These are phyloP conservation scores for Pichia ethanolica DNA, from an alignment of 805 yeast genomes.

Conservation along the genomic window DNA sequence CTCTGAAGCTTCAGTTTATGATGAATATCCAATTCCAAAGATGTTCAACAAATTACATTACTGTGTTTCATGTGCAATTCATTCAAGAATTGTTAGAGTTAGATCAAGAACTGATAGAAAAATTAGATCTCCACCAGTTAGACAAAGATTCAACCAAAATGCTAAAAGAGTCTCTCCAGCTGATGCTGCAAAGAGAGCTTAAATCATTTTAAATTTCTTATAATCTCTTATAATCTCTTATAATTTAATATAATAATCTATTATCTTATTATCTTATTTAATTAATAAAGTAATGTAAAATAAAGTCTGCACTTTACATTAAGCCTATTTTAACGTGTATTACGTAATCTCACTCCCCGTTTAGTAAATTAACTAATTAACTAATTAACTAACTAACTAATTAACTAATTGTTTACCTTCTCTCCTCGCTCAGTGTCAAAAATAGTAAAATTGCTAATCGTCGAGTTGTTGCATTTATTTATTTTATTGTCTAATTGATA, in stretches of 20 bases:
- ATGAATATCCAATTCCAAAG: slow-evolving; percentile 99
- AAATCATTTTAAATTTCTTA: slow-evolving; percentile 22
- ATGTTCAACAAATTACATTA: slow-evolving; percentile 99
- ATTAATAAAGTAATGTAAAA: background rate
- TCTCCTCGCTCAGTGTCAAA: too few relatives aligned
- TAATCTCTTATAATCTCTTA: background rate
- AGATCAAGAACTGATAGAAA: slow-evolving; percentile 99
- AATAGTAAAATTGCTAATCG: too few relatives aligned
- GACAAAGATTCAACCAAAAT: slow-evolving; percentile 90
- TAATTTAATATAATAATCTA: background rate
- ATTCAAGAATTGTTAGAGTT: slow-evolving; percentile 99
- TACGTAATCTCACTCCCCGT: too few relatives aligned
- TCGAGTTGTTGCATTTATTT: too few relatives aligned
- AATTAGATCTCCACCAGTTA: slow-evolving; percentile 97
- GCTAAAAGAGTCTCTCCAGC: slow-evolving; percentile 95
- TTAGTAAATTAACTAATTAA: too few relatives aligned
- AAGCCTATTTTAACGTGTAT: too few relatives aligned
- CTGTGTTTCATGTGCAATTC: slow-evolving; percentile 99
- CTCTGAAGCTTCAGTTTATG: slow-evolving; percentile 98
- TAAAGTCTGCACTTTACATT: too few relatives aligned
- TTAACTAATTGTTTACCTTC: too few relatives aligned
- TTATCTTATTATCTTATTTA: background rate
- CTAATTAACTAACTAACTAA: too few relatives aligned
- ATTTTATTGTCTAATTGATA: too few relatives aligned
- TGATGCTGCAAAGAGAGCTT: slow-evolving; percentile 94